phyloP scores from a whole-genome alignment of 225 moss, liverwort and hornwort genomes.

The Asterella californica region DNA sequence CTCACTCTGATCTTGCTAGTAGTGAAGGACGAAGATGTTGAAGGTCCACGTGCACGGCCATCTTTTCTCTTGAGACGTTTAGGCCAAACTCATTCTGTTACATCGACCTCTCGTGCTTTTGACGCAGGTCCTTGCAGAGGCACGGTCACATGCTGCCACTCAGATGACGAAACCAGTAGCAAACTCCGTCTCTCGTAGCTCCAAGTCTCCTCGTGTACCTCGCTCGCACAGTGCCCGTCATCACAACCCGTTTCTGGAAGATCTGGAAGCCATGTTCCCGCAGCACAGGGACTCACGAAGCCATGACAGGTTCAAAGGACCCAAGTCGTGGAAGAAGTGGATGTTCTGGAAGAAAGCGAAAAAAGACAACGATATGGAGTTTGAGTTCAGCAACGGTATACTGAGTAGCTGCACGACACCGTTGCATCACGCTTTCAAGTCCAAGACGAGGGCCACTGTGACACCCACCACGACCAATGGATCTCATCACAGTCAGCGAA shows the following conservation, averaged over 20 bases:
- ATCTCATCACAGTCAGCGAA: conserved; percentile 6
- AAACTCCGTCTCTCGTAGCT: not conserved
- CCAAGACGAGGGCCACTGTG: conserved; percentile 35
- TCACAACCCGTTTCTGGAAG: conserved; percentile 24
- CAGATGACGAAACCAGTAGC: not conserved
- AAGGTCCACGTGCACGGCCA: not conserved
- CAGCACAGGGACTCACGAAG: conserved; percentile 8
- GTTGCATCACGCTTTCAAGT: conserved; percentile 40
- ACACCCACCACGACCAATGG: conserved; percentile 21
- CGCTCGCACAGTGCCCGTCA: conserved; percentile 34
- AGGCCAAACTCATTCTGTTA: too few relatives aligned
- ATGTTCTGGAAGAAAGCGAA: conserved; percentile 39
- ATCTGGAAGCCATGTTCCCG: conserved; percentile 24
- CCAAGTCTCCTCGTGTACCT: conserved; percentile 22
- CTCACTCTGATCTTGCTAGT: not conserved
- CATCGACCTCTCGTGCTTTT: too few relatives aligned
- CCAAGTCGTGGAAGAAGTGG: conserved; percentile 40
- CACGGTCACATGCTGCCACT: conserved; percentile 14
- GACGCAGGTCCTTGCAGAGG: conserved; percentile 31
- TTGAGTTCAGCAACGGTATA: conserved; percentile 9
- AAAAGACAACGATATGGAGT: conserved; percentile 24
- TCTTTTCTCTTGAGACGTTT: too few relatives aligned
- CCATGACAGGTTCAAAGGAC: conserved; percentile 15
- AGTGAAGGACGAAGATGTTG: not conserved
- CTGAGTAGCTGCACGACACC: conserved; percentile 39